These are phyloP conservation scores for Astrothelium macrocarpum DNA, from an alignment of 495 filamentous ascomycete genomes.

Conservation along the genomic window DNA sequence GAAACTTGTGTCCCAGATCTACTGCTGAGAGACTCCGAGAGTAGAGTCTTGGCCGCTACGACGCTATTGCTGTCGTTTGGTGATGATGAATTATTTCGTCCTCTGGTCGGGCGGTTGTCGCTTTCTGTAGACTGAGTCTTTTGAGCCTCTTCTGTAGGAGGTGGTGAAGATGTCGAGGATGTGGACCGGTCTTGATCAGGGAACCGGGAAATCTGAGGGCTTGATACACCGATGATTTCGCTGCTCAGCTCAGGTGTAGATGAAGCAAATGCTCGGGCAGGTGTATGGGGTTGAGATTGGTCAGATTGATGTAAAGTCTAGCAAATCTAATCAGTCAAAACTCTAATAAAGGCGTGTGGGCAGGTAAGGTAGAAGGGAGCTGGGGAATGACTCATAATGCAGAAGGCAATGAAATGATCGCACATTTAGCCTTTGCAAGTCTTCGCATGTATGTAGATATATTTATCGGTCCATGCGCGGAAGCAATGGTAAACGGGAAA, in stretches of 20 bases:
- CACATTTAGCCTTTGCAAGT: not conserved
- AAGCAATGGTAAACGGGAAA: not conserved
- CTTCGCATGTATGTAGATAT: not conserved
- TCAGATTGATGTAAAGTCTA: not conserved
- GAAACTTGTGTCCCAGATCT: not conserved
- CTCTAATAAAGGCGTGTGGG: not conserved
- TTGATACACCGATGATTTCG: not conserved
- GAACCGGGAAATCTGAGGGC: not conserved
- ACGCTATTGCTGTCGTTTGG: not conserved
- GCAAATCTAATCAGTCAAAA: not conserved
- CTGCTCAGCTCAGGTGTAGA: not conserved
- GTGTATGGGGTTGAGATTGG: not conserved
- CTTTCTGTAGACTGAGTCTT: constrained; percentile 2
- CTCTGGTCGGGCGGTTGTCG: not conserved
- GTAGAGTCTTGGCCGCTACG: not conserved
- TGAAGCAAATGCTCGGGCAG: not conserved
- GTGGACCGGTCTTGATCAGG: not conserved
- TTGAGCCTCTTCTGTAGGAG: not conserved
- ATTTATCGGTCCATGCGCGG: not conserved
- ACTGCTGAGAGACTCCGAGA: not conserved
- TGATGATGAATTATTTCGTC: not conserved
- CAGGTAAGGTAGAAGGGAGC: not conserved
- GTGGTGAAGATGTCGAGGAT: not conserved
- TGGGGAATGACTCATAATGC: not conserved
- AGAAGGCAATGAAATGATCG: not conserved